Base-by-base conservation (phyloP, 225 moss, liverwort and hornwort species). In the Anthoceros angustus region DNA sequence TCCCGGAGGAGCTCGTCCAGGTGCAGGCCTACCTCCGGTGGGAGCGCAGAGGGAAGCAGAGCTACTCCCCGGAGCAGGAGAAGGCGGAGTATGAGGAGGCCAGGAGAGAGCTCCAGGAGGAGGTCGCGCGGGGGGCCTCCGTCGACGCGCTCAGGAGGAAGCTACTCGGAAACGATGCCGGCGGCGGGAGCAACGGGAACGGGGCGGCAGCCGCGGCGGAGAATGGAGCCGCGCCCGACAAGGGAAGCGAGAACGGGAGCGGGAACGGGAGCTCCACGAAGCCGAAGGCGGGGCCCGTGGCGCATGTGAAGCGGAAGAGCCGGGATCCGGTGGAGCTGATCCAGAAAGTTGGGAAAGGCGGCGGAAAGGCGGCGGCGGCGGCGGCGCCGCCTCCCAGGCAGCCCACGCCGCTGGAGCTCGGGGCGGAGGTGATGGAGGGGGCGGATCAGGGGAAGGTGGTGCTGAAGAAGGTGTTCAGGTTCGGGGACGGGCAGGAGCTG, bases 21-120 rank as follows among this genome's bases (percentile, higher is more conserved):
- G 70, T 94, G 21, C 90, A 94, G 75, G 70, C 94, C 39, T 94
- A 90, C 49, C 38, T 90, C 68, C 86, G 84, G 25, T 94, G 90
- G 94, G 94, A 94, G 76, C 80, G 77, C 40, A 73, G 74, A 66
- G 90, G 90, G 48, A 85, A 74, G 73, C 80, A 85, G 62, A 82
- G 69, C 42, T 94, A 88, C 67, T 86, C 86, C 43, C 75, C 82
- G 63, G 81, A 88, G 71, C 81, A 90, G 77, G 90, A 89, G 71
- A 79, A 82, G 89, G 86, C 87, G 66, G 86, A 90, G 77, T 83
- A 80, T 68, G 85, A 87, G 71, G 87, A 75, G 67, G 81, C 87
- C 43, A 77, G 85, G 16, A 85, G 72, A 71, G 87, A 90, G 75
- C 83, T 90, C 70, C 77, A 85, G 64, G 24, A 64, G 75, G 80